Evolutionary conservation across 148 eudicot species (phyloP).

Genomic region (Dysphania ambrosioides): DNA sequence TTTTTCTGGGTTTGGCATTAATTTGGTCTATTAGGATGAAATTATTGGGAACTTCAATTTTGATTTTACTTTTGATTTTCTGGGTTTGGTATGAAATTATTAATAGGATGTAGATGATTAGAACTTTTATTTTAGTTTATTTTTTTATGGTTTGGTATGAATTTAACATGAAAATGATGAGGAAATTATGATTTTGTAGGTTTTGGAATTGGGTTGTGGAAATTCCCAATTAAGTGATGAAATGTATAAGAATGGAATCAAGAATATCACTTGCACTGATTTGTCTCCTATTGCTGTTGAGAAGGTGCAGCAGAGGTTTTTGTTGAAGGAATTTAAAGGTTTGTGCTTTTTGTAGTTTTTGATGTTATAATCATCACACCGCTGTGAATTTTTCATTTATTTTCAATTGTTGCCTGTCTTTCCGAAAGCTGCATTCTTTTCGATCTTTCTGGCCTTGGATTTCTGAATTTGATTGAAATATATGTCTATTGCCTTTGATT

Average conservation of each 20-base stretch:
- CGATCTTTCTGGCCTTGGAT: background rate
- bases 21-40: too few relatives aligned
- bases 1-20: background rate
- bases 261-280: slow-evolving; percentile 79
- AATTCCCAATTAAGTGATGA: slow-evolving; percentile 87
- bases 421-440: background rate
- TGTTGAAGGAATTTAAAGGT: slow-evolving; percentile 68
- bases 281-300: slow-evolving; percentile 81
- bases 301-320: slow-evolving; percentile 53
- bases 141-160: too few relatives aligned
- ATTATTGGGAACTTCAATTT: too few relatives aligned
- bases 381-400: background rate
- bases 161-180: too few relatives aligned
- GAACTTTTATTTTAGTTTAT: background rate
- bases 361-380: background rate
- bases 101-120: background rate
- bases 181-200: too few relatives aligned
- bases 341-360: slow-evolving; percentile 6
- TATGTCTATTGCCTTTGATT: background rate
- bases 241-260: slow-evolving; percentile 70
- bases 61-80: background rate
- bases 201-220: slow-evolving; percentile 95
- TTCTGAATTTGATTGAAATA: background rate
- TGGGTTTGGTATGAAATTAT: background rate
- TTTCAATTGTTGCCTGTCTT: background rate